A percentile compares a stretch with the other conserved stretches of the same genome.
Conservation (phyloP, 2,329 filamentous ascomycete species). For the Acephala macrosclerotiorum region DNA sequence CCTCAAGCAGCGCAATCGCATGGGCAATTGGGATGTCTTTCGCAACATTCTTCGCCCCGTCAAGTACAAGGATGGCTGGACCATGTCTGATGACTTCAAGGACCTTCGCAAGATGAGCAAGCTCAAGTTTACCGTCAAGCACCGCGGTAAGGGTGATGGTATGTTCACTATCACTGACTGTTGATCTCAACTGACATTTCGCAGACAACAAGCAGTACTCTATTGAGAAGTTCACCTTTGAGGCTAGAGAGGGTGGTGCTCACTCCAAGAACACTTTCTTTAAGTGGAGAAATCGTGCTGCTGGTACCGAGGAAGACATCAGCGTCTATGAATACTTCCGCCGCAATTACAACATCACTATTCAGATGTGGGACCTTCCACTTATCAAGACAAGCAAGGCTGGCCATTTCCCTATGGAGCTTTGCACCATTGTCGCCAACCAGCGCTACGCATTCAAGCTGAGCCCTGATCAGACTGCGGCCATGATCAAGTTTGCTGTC, state of each 20-base stretch:
- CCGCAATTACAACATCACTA: constrained; percentile 58
- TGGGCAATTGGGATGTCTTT: constrained; percentile 35
- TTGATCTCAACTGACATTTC: constrained; percentile 7
- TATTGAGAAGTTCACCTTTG: constrained; percentile 58
- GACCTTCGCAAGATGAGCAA: constrained; percentile 61
- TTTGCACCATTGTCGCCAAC: constrained; percentile 58
- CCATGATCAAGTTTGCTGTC: constrained; percentile 95
- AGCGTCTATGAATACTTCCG: constrained; percentile 63
- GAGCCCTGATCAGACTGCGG: constrained; percentile 64
- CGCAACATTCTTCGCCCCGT: constrained; percentile 34
- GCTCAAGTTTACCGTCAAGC: constrained; percentile 62
- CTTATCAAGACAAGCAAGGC: constrained; percentile 63
- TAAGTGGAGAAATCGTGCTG: constrained; percentile 51
- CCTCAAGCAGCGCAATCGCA: constrained; percentile 37
- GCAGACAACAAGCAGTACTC: constrained; percentile 57
- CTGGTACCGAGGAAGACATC: constrained; percentile 47
- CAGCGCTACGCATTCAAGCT: constrained; percentile 72
- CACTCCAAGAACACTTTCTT: constrained; percentile 64
- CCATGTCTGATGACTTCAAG: constrained; percentile 59
- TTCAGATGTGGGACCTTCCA: constrained; percentile 59
- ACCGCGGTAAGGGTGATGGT: constrained; percentile 55
- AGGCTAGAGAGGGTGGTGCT: constrained; percentile 48
- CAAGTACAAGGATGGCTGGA: constrained; percentile 24
- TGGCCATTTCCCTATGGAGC: constrained; percentile 67
- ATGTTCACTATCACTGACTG: constrained; percentile 12